Conservation (phyloP, 2,329 filamentous ascomycete genomes). For the Colletotrichum lentis region DNA sequence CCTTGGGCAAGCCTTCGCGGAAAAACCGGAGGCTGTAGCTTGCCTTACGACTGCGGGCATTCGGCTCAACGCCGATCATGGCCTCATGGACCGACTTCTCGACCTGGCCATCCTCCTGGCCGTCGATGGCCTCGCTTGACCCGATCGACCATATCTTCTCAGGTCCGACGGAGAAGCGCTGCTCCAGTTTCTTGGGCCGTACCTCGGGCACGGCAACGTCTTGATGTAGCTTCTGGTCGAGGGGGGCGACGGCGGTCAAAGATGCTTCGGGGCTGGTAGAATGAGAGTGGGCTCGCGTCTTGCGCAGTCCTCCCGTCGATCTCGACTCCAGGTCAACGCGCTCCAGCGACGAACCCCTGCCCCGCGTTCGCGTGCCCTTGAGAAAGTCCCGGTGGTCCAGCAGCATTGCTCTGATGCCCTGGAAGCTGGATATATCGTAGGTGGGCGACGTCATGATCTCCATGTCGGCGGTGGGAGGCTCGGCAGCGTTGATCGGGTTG, state of each 20-base stretch:
- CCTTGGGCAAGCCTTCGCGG: conserved; percentile 68
- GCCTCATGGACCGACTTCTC: conserved; percentile 72
- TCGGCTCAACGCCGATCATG: conserved; percentile 68
- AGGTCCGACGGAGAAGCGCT: conserved; percentile 54
- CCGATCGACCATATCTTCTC: conserved; percentile 73
- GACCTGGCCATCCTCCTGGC: conserved; percentile 62
- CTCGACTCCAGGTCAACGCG: conserved; percentile 49
- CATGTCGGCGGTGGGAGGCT: conserved; percentile 42
- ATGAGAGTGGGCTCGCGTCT: conserved; percentile 39
- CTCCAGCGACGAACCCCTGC: conserved; percentile 43
- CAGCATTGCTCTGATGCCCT: conserved; percentile 50
- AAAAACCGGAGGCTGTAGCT: conserved; percentile 74
- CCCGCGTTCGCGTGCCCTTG: conserved; percentile 42
- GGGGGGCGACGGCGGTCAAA: conserved; percentile 36
- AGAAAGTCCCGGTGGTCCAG: conserved; percentile 48
- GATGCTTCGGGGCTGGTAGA: conserved; percentile 43
- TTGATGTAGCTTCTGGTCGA: conserved; percentile 38
- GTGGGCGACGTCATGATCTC: conserved; percentile 46
- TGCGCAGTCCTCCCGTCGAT: conserved; percentile 38
- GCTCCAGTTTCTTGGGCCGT: conserved; percentile 52
- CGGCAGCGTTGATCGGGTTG: not conserved
- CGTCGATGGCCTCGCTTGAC: conserved; percentile 57
- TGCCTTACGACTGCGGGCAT: conserved; percentile 71
- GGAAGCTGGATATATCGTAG: conserved; percentile 46
- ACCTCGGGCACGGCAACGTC: conserved; percentile 41